These are phyloP conservation scores for Noccaea bulbosa DNA, from an alignment of 345 rosid species.

Conservation along the genomic window DNA sequence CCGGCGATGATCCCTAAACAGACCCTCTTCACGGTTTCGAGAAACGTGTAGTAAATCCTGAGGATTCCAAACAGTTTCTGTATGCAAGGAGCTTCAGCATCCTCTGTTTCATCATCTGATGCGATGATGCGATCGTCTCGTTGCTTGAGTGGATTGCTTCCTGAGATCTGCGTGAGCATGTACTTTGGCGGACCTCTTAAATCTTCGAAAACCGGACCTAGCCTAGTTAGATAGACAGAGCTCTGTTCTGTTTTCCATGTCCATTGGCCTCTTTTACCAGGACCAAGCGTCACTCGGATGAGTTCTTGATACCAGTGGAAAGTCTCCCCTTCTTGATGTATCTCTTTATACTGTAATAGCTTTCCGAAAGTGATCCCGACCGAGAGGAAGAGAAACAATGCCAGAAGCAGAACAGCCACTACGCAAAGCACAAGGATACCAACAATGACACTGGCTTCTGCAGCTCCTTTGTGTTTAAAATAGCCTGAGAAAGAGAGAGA, in stretches of 20 bases:
- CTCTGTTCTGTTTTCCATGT: conserved; percentile 69
- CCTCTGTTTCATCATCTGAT: conserved; percentile 93
- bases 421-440: conserved; percentile 64
- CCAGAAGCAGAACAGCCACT: conserved; percentile 57
- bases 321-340: conserved; percentile 78
- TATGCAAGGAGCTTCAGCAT: conserved; percentile 91
- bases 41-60: conserved; percentile 84
- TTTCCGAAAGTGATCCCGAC: conserved; percentile 82
- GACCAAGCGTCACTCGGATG: conserved; percentile 81
- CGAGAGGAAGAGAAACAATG: conserved; percentile 75
- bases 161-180: conserved; percentile 87
- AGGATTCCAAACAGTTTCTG: conserved; percentile 90
- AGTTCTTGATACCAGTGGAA: conserved; percentile 94
- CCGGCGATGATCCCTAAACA: conserved; percentile 72
- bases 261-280: conserved; percentile 97
- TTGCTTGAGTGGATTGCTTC: conserved; percentile 50
- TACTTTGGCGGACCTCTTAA: conserved; percentile 96
- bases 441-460: conserved; percentile 51
- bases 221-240: conserved; percentile 50
- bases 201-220: conserved; percentile 86
- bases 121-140: conserved; percentile 66
- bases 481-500: conserved; percentile 26
- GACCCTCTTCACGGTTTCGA: conserved; percentile 66
- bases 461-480: conserved; percentile 53
- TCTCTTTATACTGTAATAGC: conserved; percentile 91